A percentile compares a stretch with the other conserved stretches of the same genome.
Evolutionary conservation across 2,329 filamentous ascomycete species (phyloP).

Genomic region (Myriosclerotinia curreyana): DNA sequence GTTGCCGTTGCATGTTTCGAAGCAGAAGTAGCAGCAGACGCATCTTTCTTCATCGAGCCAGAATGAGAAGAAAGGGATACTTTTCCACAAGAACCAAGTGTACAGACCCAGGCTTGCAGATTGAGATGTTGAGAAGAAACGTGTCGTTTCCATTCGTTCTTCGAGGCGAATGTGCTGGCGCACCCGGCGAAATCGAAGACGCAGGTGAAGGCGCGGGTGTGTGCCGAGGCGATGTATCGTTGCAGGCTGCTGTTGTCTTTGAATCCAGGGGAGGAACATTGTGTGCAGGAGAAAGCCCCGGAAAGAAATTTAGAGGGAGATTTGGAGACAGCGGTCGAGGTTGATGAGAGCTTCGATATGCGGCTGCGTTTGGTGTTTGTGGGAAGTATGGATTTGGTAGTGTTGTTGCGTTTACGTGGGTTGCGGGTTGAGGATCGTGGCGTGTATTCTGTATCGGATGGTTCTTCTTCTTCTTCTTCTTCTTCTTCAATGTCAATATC

Average conservation of each 20-base stretch:
- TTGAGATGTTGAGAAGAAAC: slow-evolving; percentile 76
- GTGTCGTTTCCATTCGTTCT: slow-evolving; percentile 97
- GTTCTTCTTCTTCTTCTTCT: slow-evolving; percentile 27
- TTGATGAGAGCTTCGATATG: slow-evolving; percentile 22
- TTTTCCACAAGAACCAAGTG: slow-evolving; percentile 38
- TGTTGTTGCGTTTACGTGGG: slow-evolving; percentile 27
- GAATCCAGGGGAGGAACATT: slow-evolving; percentile 42
- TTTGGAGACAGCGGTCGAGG: background rate
- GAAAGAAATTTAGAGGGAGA: slow-evolving; percentile 1
- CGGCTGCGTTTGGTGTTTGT: slow-evolving; percentile 26
- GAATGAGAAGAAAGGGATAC: slow-evolving; percentile 24
- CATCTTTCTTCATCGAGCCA: background rate
- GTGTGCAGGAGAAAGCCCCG: slow-evolving; percentile 24
- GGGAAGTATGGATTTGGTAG: slow-evolving; percentile 15
- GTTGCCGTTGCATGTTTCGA: slow-evolving; percentile 22
- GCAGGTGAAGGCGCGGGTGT: slow-evolving; percentile 67
- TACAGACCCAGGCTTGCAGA: slow-evolving; percentile 71
- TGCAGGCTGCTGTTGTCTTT: slow-evolving; percentile 47
- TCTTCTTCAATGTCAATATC: slow-evolving; percentile 23
- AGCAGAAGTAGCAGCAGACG: slow-evolving; percentile 1
- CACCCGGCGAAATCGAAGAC: slow-evolving; percentile 79
- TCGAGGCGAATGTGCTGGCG: slow-evolving; percentile 66
- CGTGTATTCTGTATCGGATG: slow-evolving; percentile 33
- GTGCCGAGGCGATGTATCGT: slow-evolving; percentile 46
- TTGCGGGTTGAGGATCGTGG: slow-evolving; percentile 24